Percentiles rank a stretch among this genome's conserved stretches.
Conservation (phyloP, 2,329 filamentous ascomycete species). For the Diplodia seriata region DNA sequence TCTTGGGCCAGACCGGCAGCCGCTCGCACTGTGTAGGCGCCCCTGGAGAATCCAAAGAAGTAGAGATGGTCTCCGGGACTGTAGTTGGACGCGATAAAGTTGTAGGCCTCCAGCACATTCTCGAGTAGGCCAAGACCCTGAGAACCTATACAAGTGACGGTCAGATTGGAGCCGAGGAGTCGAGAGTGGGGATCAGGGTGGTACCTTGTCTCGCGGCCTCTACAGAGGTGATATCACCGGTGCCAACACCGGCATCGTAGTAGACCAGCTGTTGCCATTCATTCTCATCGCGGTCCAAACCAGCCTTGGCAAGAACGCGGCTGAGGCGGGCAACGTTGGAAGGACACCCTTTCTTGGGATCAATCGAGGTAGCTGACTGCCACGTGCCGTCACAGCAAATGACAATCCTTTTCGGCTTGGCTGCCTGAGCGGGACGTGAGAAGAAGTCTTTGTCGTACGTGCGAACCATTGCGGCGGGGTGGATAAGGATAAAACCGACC, state of each 20-base stretch:
- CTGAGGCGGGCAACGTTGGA: constrained; percentile 60
- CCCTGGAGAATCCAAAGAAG: constrained; percentile 55
- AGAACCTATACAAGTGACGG: background rate
- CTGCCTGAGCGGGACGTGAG: background rate
- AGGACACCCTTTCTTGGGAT: constrained; percentile 43
- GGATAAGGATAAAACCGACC: background rate
- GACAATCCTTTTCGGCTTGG: constrained; percentile 38
- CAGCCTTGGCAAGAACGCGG: constrained; percentile 57
- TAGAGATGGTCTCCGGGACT: constrained; percentile 50
- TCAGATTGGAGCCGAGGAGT: background rate
- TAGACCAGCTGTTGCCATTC: constrained; percentile 55
- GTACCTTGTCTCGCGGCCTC: background rate
- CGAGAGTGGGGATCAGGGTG: no score
- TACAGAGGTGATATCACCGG: constrained; percentile 29
- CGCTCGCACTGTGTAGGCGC: constrained; percentile 51
- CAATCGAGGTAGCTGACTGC: constrained; percentile 32
- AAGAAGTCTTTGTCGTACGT: constrained; percentile 14
- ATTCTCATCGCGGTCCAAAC: constrained; percentile 52
- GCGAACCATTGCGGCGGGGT: background rate
- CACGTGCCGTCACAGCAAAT: constrained; percentile 48
- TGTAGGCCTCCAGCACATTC: constrained; percentile 58
- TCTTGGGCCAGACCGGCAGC: constrained; percentile 54
- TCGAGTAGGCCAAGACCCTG: constrained; percentile 48
- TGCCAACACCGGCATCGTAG: constrained; percentile 59
- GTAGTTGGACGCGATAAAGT: constrained; percentile 61